Base-by-base conservation (phyloP, 2,329 filamentous ascomycete genomes). In the Ceratocystis ficicola region DNA sequence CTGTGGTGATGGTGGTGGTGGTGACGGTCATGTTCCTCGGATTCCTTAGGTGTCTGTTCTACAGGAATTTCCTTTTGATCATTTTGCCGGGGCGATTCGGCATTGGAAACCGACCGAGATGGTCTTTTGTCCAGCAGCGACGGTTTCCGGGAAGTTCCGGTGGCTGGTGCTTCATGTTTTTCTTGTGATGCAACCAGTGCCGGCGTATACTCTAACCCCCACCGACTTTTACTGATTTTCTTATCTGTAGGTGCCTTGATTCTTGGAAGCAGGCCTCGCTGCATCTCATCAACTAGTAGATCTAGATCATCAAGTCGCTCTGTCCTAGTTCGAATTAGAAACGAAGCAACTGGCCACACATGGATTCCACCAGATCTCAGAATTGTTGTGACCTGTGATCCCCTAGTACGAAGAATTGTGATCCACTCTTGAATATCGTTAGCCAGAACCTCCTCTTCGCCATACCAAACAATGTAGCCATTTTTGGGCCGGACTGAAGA, bases 371-470 rank as follows among this genome's bases (percentile, higher is more conserved):
- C 86, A 32, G 79, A 75, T 69, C 89, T 84, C 71, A 84, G 83
- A 70, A 82, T 77, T 65, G 78, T 79, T 65, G 79, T 77, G n/a
- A 87, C 79, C 46, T 80, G 73, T 44, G 83, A 74, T 2, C 80
- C 80, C 15, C 62, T 48, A 4, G 32, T 41, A 12, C 67, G 68
- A 5, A 68, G 44, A 52, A 52, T 52, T 36, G 55, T 46, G 80
- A 77, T 62, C 68, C 90, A 76, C 28, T 80, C 78, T 69, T 82
- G 77, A 20, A 89, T 86, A 69, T 91, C 88, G 0, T 84, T 81
- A 0, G 84, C 85, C 69, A 95, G 85, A 0, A 94, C 86, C 73
- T 95, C 90, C 72, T 92, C 88, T 1, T 83, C 81, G 0, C 90
- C 89, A 71, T 86, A 92, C 5, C 86, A 79, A 69, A 94, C 79